Conservation (phyloP, 805 yeast genomes). For the Wickerhamiella domercqiae region DNA sequence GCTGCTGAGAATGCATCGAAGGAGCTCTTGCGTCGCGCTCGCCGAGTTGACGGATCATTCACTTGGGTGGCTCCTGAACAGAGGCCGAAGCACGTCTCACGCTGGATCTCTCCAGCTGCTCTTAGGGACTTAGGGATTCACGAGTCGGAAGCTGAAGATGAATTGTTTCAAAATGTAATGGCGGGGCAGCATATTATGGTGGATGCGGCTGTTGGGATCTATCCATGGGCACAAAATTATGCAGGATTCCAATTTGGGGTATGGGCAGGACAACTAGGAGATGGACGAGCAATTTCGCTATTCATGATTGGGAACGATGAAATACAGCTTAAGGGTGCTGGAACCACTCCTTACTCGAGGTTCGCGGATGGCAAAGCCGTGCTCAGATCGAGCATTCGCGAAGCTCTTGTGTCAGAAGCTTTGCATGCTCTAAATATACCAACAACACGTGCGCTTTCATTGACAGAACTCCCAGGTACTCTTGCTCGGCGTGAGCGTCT, state of each 20-base stretch:
- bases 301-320: slow-evolving; percentile 55
- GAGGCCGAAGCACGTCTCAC: slow-evolving; percentile 30
- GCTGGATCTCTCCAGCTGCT: slow-evolving; percentile 47
- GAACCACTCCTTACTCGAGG: slow-evolving; percentile 79
- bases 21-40: slow-evolving; percentile 34
- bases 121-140: slow-evolving; percentile 45
- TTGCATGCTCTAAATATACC: slow-evolving; percentile 73
- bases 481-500: slow-evolving; percentile 55
- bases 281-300: slow-evolving; percentile 75
- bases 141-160: slow-evolving; percentile 26
- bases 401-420: slow-evolving; percentile 72
- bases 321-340: slow-evolving; percentile 82
- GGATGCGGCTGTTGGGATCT: slow-evolving; percentile 28
- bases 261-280: slow-evolving; percentile 96
- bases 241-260: slow-evolving; percentile 95
- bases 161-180: slow-evolving; percentile 37
- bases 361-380: slow-evolving; percentile 97
- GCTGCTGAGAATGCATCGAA: slow-evolving; percentile 20
- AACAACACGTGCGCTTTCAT: slow-evolving; percentile 64
- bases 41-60: slow-evolving; percentile 45
- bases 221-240: slow-evolving; percentile 81
- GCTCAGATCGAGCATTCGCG: slow-evolving; percentile 72
- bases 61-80: slow-evolving; percentile 58
- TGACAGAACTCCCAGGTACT: slow-evolving; percentile 59
- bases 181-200: slow-evolving; percentile 41